These are phyloP conservation scores for Spinacia oleracea DNA, from an alignment of 179 eudicot genomes.

Conservation along the genomic window DNA sequence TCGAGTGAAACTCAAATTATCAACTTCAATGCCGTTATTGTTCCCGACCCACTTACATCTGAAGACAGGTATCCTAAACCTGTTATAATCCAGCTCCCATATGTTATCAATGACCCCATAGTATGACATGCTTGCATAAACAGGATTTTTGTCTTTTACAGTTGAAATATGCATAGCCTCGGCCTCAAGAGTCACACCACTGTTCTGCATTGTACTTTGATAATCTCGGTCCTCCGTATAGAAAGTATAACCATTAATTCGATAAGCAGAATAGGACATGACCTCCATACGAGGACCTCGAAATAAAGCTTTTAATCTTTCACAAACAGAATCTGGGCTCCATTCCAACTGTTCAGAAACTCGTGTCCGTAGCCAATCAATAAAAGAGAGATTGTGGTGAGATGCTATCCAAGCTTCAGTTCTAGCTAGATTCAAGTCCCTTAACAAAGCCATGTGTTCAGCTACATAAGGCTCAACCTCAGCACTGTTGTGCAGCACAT, in stretches of 20 bases:
- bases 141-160: not conserved
- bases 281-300: not conserved
- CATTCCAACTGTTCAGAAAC: not conserved
- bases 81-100: constrained; percentile 3
- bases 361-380: not conserved
- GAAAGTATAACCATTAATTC: constrained; percentile 9
- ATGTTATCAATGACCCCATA: constrained; percentile 9
- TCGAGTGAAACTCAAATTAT: not conserved
- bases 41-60: not conserved
- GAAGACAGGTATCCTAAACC: not conserved
- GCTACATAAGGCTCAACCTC: not conserved
- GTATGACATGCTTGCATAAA: not conserved
- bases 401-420: not conserved
- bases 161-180: not conserved
- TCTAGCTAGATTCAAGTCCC: not conserved
- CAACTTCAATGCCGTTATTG: not conserved
- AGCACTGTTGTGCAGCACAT: not conserved
- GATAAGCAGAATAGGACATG: not conserved
- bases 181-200: constrained; percentile 9
- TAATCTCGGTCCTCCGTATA: constrained; percentile 12
- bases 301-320: not conserved
- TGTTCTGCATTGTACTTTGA: constrained; percentile 26
- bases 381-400: not conserved
- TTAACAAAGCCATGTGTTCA: not conserved
- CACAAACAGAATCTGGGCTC: not conserved